Evolutionary conservation across 2,329 filamentous ascomycete species (phyloP).

Genomic region (Arthrobotrys megalospora): DNA sequence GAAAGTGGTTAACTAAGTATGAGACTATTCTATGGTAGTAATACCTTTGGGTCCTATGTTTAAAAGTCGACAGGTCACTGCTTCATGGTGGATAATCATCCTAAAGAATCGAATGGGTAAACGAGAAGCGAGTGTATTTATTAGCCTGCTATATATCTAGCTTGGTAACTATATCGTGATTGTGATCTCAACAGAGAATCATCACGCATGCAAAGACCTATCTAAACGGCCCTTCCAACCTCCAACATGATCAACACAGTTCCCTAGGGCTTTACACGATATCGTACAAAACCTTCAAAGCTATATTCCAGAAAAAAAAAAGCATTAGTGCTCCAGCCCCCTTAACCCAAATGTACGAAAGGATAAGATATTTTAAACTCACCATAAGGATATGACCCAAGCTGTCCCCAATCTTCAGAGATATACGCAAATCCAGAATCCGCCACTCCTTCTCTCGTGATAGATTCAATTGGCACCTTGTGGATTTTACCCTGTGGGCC

Average conservation of each 20-base stretch:
- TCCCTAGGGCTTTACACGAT: not conserved
- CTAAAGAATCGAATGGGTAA: not conserved
- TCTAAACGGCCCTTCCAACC: not conserved
- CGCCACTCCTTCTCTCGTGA: conserved; percentile 32
- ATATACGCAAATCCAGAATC: conserved; percentile 47
- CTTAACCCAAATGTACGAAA: not conserved
- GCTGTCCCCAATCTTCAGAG: conserved; percentile 59
- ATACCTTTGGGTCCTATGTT: not conserved
- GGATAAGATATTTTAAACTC: conserved; percentile 11
- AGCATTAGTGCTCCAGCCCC: not conserved
- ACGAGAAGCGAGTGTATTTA: conserved; percentile 7
- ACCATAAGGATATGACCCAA: conserved; percentile 54
- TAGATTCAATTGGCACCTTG: conserved; percentile 70
- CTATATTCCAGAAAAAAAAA: conserved; percentile 28
- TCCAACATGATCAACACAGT: conserved; percentile 22
- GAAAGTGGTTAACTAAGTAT: conserved; percentile 11
- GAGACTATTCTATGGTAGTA: not conserved
- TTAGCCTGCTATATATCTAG: conserved; percentile 12
- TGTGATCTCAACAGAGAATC: not conserved
- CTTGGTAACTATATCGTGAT: not conserved
- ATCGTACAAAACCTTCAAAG: conserved; percentile 57
- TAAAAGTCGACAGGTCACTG: no score
- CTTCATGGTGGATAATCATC: not conserved
- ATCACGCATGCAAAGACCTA: not conserved
- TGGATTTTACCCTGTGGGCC: conserved; percentile 79